Evolutionary conservation across 345 rosid species (phyloP), one percentile per base, ranked within the genome.

Genomic region (Ceriops tagal): DNA sequence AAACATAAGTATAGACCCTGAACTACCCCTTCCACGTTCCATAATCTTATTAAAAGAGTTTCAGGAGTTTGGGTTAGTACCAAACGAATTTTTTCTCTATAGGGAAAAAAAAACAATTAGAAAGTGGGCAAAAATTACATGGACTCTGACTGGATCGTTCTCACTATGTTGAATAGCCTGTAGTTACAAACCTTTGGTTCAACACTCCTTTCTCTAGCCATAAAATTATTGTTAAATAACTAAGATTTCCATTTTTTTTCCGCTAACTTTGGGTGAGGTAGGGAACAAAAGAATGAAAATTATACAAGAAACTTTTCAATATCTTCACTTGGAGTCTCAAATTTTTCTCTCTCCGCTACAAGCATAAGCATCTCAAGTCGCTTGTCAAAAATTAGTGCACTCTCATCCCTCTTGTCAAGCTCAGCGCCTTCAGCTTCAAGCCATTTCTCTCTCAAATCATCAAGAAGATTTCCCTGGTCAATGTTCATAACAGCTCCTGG

Each of bases 351-450:
- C 66, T 86, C 87, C 1, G 96, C 99, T 47, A 88, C 88, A 62
- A 86, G 78, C 89, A 88, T 84, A 30, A 92, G 96, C 83, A 90
- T 84, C 81, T 86, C 87, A 19, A 95, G 89, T 71, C 90, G 98
- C 78, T 80, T 90, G 75, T 95, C 99, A 62, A 95, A 95, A 52
- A 86, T 73, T 62, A 90, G 74, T 26, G 97, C 96, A 64, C 98
- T 95, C 77, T 90, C 97, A 19, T 95, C 99, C 85, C 99, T 90
- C 92, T 90, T 65, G 81, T 92, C 98, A 68, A 90, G 96, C 84
- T 92, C 98, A 49, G 89, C 93, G 59, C 87, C 99, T 75, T 95
- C 96, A 26, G 91, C 96, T 85, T 92, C 97, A 68, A 92, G 99
- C 99, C 99, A 92, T 82, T 92, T 92, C 70, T 92, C 99, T 49